A percentile compares a stretch with the other conserved stretches of the same genome.
Conservation (phyloP, 208 protist species). For the Leishmania braziliensis region DNA sequence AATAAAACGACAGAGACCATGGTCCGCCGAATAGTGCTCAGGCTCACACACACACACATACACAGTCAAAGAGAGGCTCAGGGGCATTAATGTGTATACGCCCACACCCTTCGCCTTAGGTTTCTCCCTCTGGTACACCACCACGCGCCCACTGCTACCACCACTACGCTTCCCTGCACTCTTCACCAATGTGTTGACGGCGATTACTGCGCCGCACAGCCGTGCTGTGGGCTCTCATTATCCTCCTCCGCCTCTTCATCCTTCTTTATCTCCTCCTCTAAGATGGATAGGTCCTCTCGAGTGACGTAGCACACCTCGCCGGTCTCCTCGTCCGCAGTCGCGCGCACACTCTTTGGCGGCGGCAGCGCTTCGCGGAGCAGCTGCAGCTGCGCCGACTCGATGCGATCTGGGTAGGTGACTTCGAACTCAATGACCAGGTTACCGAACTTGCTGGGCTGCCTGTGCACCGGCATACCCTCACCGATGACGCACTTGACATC, state of each 20-base stretch:
- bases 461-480: slow-evolving; percentile 78
- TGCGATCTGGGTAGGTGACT: slow-evolving; percentile 56
- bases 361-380: slow-evolving; percentile 51
- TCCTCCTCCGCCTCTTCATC: slow-evolving; percentile 62
- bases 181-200: neutral
- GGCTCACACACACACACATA: slow-evolving; percentile 7
- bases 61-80: neutral
- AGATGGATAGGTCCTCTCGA: slow-evolving; percentile 41
- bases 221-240: slow-evolving; percentile 35
- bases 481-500: slow-evolving; percentile 62
- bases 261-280: slow-evolving; percentile 41
- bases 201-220: slow-evolving; percentile 55
- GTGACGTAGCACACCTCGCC: slow-evolving; percentile 61
- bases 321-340: slow-evolving; percentile 16
- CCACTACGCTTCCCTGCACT: neutral
- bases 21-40: neutral
- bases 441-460: slow-evolving; percentile 44
- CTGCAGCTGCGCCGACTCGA: slow-evolving; percentile 46
- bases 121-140: neutral
- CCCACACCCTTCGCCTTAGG: neutral
- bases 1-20: neutral
- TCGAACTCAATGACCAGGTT: slow-evolving; percentile 77
- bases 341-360: slow-evolving; percentile 45
- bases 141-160: neutral
- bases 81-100: neutral